phyloP scores from a whole-genome alignment of 164 flowering plant genomes.

The Nelumbo lutea region DNA sequence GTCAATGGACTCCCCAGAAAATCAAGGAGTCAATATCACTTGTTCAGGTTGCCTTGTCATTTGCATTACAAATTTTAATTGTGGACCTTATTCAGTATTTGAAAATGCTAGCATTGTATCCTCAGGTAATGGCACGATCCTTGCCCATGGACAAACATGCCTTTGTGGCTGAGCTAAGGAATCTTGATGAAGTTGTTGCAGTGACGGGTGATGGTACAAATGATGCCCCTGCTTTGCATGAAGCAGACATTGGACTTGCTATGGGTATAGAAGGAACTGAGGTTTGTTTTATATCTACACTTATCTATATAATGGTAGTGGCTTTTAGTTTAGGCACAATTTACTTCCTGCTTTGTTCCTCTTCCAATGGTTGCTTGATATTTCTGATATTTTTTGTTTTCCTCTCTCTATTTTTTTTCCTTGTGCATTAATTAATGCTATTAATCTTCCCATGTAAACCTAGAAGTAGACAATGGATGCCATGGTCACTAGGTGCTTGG shows the following conservation, averaged over 20 bases:
- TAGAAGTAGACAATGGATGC: no score
- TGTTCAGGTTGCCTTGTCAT: conserved; percentile 30
- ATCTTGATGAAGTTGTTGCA: conserved; percentile 28
- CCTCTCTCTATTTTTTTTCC: background rate
- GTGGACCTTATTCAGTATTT: background rate
- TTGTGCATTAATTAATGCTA: no score
- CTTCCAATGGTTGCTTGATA: background rate
- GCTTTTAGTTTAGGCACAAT: background rate
- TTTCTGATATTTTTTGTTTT: background rate
- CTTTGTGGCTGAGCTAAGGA: conserved; percentile 25
- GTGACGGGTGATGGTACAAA: conserved; percentile 39
- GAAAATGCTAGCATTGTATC: background rate
- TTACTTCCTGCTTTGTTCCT: background rate
- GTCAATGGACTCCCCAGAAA: conserved; percentile 22
- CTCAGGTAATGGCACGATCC: conserved; percentile 36
- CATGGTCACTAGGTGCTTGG: no score
- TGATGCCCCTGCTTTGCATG: conserved; percentile 34
- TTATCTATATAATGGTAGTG: background rate
- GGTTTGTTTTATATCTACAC: conserved; percentile 11
- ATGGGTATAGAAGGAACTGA: conserved; percentile 35
- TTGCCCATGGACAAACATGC: conserved; percentile 31
- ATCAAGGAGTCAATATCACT: conserved; percentile 29
- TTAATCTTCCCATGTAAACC: no score
- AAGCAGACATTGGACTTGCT: conserved; percentile 35
- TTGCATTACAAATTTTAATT: background rate